Base-by-base conservation (phyloP, 768 basidiomycete genomes). In the Neoboletus subvelutipes region DNA sequence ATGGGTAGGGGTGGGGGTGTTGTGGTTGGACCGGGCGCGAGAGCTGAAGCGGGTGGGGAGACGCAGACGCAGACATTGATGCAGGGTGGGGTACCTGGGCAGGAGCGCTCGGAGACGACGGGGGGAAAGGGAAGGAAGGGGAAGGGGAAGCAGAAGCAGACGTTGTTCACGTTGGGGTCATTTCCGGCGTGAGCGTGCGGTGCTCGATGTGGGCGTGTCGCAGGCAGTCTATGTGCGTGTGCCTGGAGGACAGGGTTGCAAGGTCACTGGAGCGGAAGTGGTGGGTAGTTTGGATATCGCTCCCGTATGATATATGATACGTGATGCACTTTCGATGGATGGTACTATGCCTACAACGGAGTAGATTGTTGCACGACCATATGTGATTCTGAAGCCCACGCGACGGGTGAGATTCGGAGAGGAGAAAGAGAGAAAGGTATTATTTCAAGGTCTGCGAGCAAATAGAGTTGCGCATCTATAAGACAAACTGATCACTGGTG, bases 61-160 rank as follows among this genome's bases (percentile, higher is more conserved):
- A 22, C 24, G 8, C 43, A 26, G 52, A 18, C 29, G 9, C 48
- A 28, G 39, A 29, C 1, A 4, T 0, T 22, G 31, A 8, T 36
- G 6, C 36, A 50, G 7, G 49, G 12, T 15, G 26, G 26, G 12
- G 49, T 50, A 39, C 2, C 11, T 5, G 49, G 8, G 37, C 51
- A 50, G 51, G 61, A 51, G 12, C 54, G 26, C n/a, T 40, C 5
- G 52, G 60, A 53, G 55, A 36, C 36, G 7, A 58, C 51, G 13
- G 61, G 64, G 62, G 67, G 60, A 0, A 87, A 83, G 63, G 83
- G 83, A 34, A 90, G 84, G 78, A 92, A 90, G 72, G 81, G 83
- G 0, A 94, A 92, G 67, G 85, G 84, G 1, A 92, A 92, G 71
- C 83, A 85, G 69, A 93, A 93, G 74, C 89, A 93, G 78, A 92